Evolutionary conservation across 2,329 filamentous ascomycete species (phyloP), one percentile per base, ranked within the genome.

Genomic region (Cytospora leucostoma): DNA sequence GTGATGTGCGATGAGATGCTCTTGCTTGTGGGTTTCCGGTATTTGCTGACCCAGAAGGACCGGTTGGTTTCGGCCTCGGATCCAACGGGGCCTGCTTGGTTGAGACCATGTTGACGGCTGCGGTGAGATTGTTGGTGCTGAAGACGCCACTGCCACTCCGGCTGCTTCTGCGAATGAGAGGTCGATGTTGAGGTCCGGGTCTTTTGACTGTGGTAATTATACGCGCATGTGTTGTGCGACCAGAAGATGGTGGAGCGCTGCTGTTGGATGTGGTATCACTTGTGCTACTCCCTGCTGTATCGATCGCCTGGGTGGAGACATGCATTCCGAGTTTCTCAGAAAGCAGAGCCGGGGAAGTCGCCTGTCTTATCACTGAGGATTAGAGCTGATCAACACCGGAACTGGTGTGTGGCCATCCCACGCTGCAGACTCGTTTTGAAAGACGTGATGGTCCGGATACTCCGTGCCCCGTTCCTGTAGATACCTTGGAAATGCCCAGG

Each of bases 91-190:
- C 63, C n/a, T 62, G 63, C 56, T 63, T 63, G 32, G 64, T 53
- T 17, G 64, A 54, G 17, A 65, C 64, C 64, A 65, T 65, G 40
- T 37, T 65, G 56, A 65, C 64, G 34, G 64, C 64, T 13, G 64
- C 64, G 37, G 61, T 38, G 47, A 65, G 64, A 11, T 65, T 65
- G 17, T 65, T 65, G n/a, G 64, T 63, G 56, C 64, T 65, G 49
- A 63, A 65, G 21, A 65, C 61, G 21, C 61, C 63, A 6, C 51
- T 50, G 34, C 64, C 50, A 17, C 37, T 65, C 33, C 61, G 58
- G 33, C 61, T 60, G 49, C 57, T 65, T 21, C 64, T 50, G 50
- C 64, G 64, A 32, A 57, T 49, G n/a, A 61, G 64, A 55, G 61
- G 44, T 21, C 64, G 53, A 19, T n/a, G 44, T 21, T 6, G n/a